phyloP scores from a whole-genome alignment of 2,329 filamentous ascomycete genomes.

The Verticillium isaacii region DNA sequence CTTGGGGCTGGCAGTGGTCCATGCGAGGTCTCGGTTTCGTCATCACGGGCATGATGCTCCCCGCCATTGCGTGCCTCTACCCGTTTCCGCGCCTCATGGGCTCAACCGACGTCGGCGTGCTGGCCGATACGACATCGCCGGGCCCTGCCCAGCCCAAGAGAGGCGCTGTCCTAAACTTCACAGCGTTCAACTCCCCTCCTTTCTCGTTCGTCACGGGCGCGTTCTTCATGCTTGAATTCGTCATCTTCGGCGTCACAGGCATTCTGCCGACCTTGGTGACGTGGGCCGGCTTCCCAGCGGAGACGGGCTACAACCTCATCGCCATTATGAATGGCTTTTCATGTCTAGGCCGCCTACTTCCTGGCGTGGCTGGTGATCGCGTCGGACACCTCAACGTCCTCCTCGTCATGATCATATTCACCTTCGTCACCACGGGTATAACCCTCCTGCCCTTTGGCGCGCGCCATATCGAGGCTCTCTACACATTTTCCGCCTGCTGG shows the following conservation, averaged over 20 bases:
- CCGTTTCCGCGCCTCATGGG: slow-evolving; percentile 19
- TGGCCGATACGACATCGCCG: background rate
- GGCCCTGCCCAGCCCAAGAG: background rate
- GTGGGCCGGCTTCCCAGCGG: slow-evolving; percentile 22
- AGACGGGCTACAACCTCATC: slow-evolving; percentile 37
- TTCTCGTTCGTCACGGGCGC: slow-evolving; percentile 35
- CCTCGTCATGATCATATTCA: slow-evolving; percentile 14
- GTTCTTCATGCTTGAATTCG: slow-evolving; percentile 42
- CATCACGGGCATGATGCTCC: slow-evolving; percentile 18
- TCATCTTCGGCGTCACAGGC: slow-evolving; percentile 40
- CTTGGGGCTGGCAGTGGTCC: slow-evolving; percentile 27
- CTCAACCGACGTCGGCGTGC: slow-evolving; percentile 7
- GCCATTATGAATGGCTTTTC: slow-evolving; percentile 38
- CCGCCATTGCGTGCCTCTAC: slow-evolving; percentile 27
- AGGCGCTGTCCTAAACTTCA: slow-evolving; percentile 31
- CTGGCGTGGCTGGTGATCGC: slow-evolving; percentile 35
- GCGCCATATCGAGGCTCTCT: slow-evolving; percentile 30
- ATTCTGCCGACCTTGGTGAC: slow-evolving; percentile 41
- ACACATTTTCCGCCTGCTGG: slow-evolving; percentile 39
- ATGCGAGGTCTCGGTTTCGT: slow-evolving; percentile 25
- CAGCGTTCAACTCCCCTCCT: slow-evolving; percentile 32
- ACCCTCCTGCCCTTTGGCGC: slow-evolving; percentile 41
- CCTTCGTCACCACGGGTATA: slow-evolving; percentile 28
- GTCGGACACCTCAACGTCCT: slow-evolving; percentile 41
- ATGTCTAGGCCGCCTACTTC: slow-evolving; percentile 35